These are phyloP conservation scores for Penicillium sp. DNA, from an alignment of 2,329 filamentous ascomycete genomes.

Conservation along the genomic window DNA sequence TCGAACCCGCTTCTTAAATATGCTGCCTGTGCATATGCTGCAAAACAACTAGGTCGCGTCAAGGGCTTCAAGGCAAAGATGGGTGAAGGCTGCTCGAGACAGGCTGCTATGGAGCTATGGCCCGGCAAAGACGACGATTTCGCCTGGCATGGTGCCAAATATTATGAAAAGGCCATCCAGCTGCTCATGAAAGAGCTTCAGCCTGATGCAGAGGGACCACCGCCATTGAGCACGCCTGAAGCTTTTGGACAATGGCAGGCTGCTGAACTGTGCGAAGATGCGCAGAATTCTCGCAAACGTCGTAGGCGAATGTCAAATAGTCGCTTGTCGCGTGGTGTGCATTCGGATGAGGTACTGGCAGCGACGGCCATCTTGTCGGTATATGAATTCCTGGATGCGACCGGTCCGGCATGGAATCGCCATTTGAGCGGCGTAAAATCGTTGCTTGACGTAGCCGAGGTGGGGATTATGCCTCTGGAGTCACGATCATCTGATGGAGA, in stretches of 20 bases:
- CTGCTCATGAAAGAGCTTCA: slow-evolving; percentile 50
- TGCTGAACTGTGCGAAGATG: slow-evolving; percentile 31
- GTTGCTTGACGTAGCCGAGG: slow-evolving; percentile 52
- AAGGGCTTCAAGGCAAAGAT: slow-evolving; percentile 52
- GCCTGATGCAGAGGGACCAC: slow-evolving; percentile 36
- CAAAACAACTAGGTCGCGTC: slow-evolving; percentile 60
- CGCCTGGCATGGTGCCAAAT: slow-evolving; percentile 61
- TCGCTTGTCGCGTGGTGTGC: slow-evolving; percentile 38
- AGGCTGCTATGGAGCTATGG: slow-evolving; percentile 56
- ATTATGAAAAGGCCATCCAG: slow-evolving; percentile 64
- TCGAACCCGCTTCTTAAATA: slow-evolving; percentile 49
- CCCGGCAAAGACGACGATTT: slow-evolving; percentile 54
- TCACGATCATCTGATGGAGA: slow-evolving; percentile 45
- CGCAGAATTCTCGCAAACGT: slow-evolving; percentile 47
- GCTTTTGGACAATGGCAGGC: slow-evolving; percentile 39
- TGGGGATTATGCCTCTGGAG: slow-evolving; percentile 42
- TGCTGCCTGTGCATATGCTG: slow-evolving; percentile 61
- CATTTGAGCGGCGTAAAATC: slow-evolving; percentile 67
- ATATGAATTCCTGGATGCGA: slow-evolving; percentile 67
- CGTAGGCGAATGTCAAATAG: slow-evolving; percentile 46
- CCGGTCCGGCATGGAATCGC: slow-evolving; percentile 61
- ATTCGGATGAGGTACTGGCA: slow-evolving; percentile 60
- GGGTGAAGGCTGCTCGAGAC: slow-evolving; percentile 46
- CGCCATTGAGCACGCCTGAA: slow-evolving; percentile 35
- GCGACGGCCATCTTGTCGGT: slow-evolving; percentile 66